These are phyloP conservation scores for Trichoderma sp. DNA, from an alignment of 2,329 filamentous ascomycete genomes.

Conservation along the genomic window DNA sequence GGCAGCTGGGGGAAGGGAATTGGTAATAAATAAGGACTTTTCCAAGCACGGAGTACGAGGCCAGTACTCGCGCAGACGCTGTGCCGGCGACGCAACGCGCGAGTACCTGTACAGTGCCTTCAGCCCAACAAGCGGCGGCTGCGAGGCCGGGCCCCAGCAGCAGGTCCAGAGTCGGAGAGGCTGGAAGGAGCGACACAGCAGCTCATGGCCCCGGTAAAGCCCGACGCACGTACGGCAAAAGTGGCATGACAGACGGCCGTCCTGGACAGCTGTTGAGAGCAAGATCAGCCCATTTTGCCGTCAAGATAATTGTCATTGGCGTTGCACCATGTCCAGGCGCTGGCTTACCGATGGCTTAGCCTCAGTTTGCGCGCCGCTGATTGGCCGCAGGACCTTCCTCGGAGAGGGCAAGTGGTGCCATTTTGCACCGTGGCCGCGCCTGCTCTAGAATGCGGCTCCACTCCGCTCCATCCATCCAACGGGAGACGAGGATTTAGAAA, in stretches of 20 bases:
- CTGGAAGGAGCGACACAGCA: slow-evolving; percentile 13
- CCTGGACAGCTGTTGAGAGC: slow-evolving; percentile 6
- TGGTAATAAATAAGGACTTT: neutral
- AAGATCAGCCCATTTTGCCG: slow-evolving; percentile 23
- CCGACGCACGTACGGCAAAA: slow-evolving; percentile 22
- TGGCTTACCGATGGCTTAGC: slow-evolving; percentile 17
- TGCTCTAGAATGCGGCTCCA: slow-evolving; percentile 13
- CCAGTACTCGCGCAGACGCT: neutral
- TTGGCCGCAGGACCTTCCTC: neutral
- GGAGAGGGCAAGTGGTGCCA: slow-evolving; percentile 22
- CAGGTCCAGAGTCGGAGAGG: neutral
- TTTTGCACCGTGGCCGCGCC: slow-evolving; percentile 17
- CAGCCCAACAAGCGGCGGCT: neutral
- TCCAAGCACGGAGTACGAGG: neutral
- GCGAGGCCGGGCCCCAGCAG: neutral
- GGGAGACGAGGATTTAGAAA: neutral
- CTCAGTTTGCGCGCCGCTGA: slow-evolving; percentile 6
- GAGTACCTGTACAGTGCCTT: neutral
- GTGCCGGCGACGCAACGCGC: neutral
- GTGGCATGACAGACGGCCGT: slow-evolving; percentile 23
- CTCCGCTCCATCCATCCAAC: slow-evolving; percentile 14
- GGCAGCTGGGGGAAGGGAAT: neutral
- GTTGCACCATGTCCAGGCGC: slow-evolving; percentile 20
- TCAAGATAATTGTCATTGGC: slow-evolving; percentile 22
- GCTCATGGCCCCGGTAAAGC: slow-evolving; percentile 5